phyloP scores from a whole-genome alignment of 768 basidiomycete species.

The Tricholomella constricta region DNA sequence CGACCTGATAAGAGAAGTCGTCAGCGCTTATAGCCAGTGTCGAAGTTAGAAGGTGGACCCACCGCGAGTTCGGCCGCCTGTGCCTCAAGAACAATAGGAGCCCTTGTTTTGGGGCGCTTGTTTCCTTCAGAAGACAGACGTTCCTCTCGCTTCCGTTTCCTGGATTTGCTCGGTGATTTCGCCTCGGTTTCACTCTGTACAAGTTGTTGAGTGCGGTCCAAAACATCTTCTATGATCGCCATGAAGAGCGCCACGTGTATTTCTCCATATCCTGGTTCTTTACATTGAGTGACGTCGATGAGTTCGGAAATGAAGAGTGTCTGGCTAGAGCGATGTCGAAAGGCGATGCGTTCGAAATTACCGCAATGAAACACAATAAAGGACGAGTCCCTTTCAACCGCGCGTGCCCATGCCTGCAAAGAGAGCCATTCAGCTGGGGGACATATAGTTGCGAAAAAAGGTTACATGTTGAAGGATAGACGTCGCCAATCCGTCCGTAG shows the following conservation, averaged over 20 bases:
- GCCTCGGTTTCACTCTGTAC: not conserved
- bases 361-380: constrained; percentile 21
- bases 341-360: constrained; percentile 19
- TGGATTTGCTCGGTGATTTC: not conserved
- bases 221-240: constrained; percentile 15
- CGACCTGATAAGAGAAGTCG: not conserved
- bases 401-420: constrained; percentile 19
- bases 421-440: too few species aligned
- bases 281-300: constrained; percentile 10
- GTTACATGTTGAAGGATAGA: not conserved
- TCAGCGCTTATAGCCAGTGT: not conserved
- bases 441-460: not conserved
- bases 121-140: not conserved
- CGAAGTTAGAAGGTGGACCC: not conserved
- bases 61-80: not conserved
- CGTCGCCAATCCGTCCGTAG: not conserved
- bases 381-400: constrained; percentile 13
- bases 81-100: not conserved
- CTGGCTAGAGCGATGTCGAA: constrained; percentile 18
- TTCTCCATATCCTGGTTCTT: constrained; percentile 16
- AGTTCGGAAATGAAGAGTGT: constrained; percentile 21
- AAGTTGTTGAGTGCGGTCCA: constrained; percentile 11
- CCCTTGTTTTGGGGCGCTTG: constrained; percentile 7
- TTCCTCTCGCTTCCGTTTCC: not conserved
- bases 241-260: constrained; percentile 19